These are phyloP conservation scores for Aspergillus mulundensis DNA, from an alignment of 495 filamentous ascomycete species.

Conservation along the genomic window DNA sequence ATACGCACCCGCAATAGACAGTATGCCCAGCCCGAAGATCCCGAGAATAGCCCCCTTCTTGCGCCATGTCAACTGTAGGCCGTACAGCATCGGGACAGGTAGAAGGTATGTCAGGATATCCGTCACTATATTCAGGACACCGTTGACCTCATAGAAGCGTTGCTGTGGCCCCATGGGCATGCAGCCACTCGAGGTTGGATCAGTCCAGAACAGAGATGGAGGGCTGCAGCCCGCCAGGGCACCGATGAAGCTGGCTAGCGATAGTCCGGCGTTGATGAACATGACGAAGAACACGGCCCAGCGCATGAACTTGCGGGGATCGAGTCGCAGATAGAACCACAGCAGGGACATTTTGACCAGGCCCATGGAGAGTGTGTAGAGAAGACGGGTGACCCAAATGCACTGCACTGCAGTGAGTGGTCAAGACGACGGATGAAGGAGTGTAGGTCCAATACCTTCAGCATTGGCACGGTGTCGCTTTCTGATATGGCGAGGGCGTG, in stretches of 20 bases:
- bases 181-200: background rate
- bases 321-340: slow-evolving; percentile 19
- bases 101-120: slow-evolving; percentile 37
- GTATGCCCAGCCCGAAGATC: slow-evolving; percentile 10
- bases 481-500: too few species aligned
- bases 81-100: slow-evolving; percentile 33
- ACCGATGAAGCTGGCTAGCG: slow-evolving; percentile 9
- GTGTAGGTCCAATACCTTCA: too few species aligned
- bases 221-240: slow-evolving; percentile 3
- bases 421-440: too few species aligned
- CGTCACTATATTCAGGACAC: slow-evolving; percentile 26
- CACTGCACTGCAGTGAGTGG: too few species aligned
- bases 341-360: slow-evolving; percentile 17
- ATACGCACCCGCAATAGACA: slow-evolving; percentile 11
- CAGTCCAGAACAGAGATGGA: slow-evolving; percentile 9
- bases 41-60: slow-evolving; percentile 9
- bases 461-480: too few species aligned
- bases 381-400: background rate
- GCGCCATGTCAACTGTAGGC: slow-evolving; percentile 1
- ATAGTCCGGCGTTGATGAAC: slow-evolving; percentile 7
- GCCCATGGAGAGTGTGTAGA: slow-evolving; percentile 9
- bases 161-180: slow-evolving; percentile 8
- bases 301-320: slow-evolving; percentile 11
- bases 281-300: slow-evolving; percentile 11
- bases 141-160: slow-evolving; percentile 16